These are phyloP conservation scores for Annulohypoxylon bovei DNA, from an alignment of 495 filamentous ascomycete genomes.

Conservation along the genomic window DNA sequence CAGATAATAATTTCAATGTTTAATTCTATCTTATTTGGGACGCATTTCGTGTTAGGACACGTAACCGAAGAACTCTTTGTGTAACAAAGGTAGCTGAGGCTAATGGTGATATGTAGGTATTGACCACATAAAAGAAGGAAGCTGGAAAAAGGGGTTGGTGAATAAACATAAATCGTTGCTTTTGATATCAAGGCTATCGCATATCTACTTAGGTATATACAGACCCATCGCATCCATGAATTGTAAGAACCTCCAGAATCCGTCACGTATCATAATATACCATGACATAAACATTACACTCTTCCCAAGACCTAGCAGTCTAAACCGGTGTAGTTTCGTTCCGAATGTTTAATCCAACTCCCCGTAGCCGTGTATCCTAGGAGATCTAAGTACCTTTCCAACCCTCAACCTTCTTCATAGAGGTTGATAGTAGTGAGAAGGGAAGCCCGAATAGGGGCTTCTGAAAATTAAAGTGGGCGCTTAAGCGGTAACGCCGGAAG, in stretches of 20 bases:
- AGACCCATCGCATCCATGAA: neutral
- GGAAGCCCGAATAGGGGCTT: neutral
- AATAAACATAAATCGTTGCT: neutral
- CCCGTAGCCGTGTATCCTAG: neutral
- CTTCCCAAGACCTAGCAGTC: conserved; percentile 14
- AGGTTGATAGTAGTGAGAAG: neutral
- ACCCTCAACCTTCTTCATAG: neutral
- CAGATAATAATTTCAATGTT: neutral
- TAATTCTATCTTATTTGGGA: no score
- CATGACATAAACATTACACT: neutral
- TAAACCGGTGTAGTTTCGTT: neutral
- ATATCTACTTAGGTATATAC: neutral
- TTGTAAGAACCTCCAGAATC: neutral
- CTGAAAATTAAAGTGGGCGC: neutral
- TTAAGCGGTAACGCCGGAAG: conserved; percentile 47
- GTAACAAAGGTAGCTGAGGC: no score
- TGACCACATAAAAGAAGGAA: no score
- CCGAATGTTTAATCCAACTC: conserved; percentile 3
- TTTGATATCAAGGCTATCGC: neutral
- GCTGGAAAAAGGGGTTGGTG: no score
- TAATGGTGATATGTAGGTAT: no score
- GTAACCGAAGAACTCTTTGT: no score
- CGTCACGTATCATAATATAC: neutral
- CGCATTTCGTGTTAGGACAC: no score
- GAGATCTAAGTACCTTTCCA: neutral